Percentiles rank a stretch among this genome's conserved stretches.
Evolutionary conservation across 2,329 filamentous ascomycete species (phyloP).

Genomic region (Aspergillus japonicus): DNA sequence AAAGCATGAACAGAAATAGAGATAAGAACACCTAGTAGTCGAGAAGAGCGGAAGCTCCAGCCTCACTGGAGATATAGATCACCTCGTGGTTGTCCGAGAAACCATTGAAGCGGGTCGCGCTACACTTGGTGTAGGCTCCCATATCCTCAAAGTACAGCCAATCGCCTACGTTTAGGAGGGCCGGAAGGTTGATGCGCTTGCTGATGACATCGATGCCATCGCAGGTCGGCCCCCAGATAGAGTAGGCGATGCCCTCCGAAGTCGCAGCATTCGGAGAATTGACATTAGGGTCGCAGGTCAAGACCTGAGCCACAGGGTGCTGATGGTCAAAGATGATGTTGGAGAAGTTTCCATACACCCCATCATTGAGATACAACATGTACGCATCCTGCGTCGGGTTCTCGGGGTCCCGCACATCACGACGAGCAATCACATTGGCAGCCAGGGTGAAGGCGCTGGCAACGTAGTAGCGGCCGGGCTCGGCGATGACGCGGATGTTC

Average conservation of each 20-base stretch:
- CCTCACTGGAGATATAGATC: constrained; percentile 92
- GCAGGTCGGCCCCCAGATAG: constrained; percentile 96
- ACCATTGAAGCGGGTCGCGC: constrained; percentile 95
- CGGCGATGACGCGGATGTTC: constrained; percentile 82
- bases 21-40: constrained; percentile 37
- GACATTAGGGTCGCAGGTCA: constrained; percentile 66
- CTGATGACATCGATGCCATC: constrained; percentile 96
- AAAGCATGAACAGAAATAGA: constrained; percentile 8
- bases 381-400: constrained; percentile 57
- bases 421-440: constrained; percentile 92
- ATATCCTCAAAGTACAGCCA: constrained; percentile 99
- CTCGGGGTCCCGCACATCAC: constrained; percentile 73
- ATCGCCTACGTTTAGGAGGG: constrained; percentile 84
- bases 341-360: constrained; percentile 96
- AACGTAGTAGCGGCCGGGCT: constrained; percentile 96
- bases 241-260: constrained; percentile 70
- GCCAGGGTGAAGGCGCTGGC: constrained; percentile 90
- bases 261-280: constrained; percentile 41
- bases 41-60: constrained; percentile 75
- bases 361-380: constrained; percentile 98
- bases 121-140: constrained; percentile 98
- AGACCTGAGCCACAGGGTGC: constrained; percentile 78
- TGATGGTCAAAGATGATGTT: constrained; percentile 99
- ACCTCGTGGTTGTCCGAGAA: constrained; percentile 91
- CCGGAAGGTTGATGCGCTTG: constrained; percentile 72